These are phyloP conservation scores for Zarea fungicola DNA, from an alignment of 2,329 filamentous ascomycete genomes.

Conservation along the genomic window DNA sequence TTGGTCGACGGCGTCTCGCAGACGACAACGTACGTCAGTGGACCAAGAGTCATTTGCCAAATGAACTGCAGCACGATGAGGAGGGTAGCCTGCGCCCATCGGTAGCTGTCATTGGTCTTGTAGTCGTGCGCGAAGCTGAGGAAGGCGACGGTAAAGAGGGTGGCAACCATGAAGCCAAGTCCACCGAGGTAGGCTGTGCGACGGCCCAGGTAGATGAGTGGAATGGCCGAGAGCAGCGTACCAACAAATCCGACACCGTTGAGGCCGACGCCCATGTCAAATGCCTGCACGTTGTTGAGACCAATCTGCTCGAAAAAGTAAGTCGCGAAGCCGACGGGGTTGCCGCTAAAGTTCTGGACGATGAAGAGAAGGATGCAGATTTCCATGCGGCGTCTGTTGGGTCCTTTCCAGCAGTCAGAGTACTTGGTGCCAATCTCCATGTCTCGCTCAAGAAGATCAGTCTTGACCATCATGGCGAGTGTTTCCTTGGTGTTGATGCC, in stretches of 20 bases:
- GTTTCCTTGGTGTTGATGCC: conserved; percentile 31
- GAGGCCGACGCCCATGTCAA: conserved; percentile 46
- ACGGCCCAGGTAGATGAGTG: conserved; percentile 36
- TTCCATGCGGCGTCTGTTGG: conserved; percentile 40
- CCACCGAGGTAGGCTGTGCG: conserved; percentile 36
- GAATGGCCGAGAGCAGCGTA: conserved; percentile 36
- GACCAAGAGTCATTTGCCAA: no score
- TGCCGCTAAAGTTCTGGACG: no score
- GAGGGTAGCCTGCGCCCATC: conserved; percentile 33
- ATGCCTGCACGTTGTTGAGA: conserved; percentile 36
- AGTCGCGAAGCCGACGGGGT: no score
- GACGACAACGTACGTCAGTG: no score
- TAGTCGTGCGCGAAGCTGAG: conserved; percentile 42
- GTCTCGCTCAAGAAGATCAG: no score
- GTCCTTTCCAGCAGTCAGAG: conserved; percentile 42
- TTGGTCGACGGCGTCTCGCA: no score
- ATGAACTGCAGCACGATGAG: no score
- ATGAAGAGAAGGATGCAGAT: no score
- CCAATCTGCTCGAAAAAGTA: conserved; percentile 41
- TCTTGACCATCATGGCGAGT: no score
- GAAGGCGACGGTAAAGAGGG: conserved; percentile 39
- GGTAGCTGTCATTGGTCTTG: conserved; percentile 27
- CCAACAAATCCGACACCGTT: conserved; percentile 39
- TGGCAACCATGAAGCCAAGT: conserved; percentile 33
- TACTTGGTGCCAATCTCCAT: conserved; percentile 36